Percentiles rank a stretch among this genome's conserved stretches.
These are phyloP conservation scores for Aspergillus eucalypticola DNA, from an alignment of 2,329 filamentous ascomycete genomes.

Conservation along the genomic window DNA sequence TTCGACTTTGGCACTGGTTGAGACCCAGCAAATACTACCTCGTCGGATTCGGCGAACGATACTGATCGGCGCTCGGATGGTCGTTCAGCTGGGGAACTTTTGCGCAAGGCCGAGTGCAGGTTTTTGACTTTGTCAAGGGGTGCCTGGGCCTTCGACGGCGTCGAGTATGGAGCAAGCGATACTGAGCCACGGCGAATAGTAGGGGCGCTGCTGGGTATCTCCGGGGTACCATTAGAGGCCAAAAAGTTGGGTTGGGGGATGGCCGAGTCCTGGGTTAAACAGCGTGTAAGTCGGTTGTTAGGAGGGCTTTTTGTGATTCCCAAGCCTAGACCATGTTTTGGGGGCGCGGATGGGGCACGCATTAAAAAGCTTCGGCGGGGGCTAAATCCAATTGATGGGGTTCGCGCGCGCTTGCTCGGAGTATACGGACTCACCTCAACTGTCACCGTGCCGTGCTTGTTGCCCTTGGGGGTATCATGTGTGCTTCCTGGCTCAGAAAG, in stretches of 20 bases:
- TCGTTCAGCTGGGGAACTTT: slow-evolving; percentile 21
- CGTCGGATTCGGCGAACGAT: slow-evolving; percentile 28
- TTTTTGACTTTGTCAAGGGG: slow-evolving; percentile 21
- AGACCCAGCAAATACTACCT: slow-evolving; percentile 14
- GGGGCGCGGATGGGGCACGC: slow-evolving; percentile 5
- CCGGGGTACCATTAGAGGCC: slow-evolving; percentile 4
- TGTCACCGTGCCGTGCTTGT: slow-evolving; percentile 6
- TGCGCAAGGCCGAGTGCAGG: slow-evolving; percentile 28
- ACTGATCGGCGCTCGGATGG: slow-evolving; percentile 25
- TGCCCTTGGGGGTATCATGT: slow-evolving; percentile 1
- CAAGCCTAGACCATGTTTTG: slow-evolving; percentile 25
- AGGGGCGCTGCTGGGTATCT: slow-evolving; percentile 15
- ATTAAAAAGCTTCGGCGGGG: slow-evolving; percentile 21
- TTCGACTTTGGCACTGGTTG: slow-evolving; percentile 14
- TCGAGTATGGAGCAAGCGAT: slow-evolving; percentile 13
- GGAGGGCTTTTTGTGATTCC: slow-evolving; percentile 32
- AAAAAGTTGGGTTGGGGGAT: not conserved
- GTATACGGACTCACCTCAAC: slow-evolving; percentile 18
- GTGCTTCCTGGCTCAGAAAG: slow-evolving; percentile 16
- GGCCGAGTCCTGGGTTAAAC: slow-evolving; percentile 15
- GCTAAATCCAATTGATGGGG: slow-evolving; percentile 22
- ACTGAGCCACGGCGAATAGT: slow-evolving; percentile 9
- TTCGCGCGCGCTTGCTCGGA: slow-evolving; percentile 14
- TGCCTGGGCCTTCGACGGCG: slow-evolving; percentile 14
- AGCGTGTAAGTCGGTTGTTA: slow-evolving; percentile 15